Evolutionary conservation across 2,329 filamentous ascomycete genomes (phyloP).

Genomic region (Atkinsonella hypoxylon): DNA sequence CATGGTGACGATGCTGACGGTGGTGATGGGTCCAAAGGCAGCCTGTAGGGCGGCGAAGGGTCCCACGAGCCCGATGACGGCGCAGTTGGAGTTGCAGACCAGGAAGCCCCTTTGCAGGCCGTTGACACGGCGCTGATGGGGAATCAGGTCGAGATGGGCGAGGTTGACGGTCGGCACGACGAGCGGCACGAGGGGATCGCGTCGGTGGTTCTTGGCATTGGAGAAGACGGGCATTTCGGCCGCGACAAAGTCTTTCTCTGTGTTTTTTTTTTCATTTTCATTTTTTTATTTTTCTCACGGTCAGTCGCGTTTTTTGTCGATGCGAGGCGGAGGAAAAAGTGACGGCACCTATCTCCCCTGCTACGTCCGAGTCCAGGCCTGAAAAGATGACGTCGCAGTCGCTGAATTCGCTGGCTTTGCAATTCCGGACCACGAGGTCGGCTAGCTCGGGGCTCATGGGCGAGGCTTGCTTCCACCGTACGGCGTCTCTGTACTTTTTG

Average conservation of each 20-base stretch:
- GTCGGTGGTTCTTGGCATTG: conserved; percentile 95
- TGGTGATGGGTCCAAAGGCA: conserved; percentile 71
- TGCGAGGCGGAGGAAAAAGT: too few relatives aligned
- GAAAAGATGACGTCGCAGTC: conserved; percentile 93
- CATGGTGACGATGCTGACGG: conserved; percentile 73
- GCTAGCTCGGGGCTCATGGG: conserved; percentile 65
- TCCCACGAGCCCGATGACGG: conserved; percentile 90
- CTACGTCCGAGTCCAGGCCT: conserved; percentile 84
- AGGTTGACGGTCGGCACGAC: conserved; percentile 95
- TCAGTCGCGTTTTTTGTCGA: too few relatives aligned
- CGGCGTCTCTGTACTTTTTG: conserved; percentile 90
- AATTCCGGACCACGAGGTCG: conserved; percentile 75
- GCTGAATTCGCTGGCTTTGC: conserved; percentile 66
- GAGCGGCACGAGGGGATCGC: conserved; percentile 78
- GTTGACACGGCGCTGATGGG: conserved; percentile 69
- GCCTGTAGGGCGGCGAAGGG: conserved; percentile 84
- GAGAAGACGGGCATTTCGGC: conserved; percentile 88
- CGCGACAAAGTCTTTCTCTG: conserved; percentile 83
- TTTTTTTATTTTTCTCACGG: neutral
- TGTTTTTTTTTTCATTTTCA: neutral
- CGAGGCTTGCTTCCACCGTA: conserved; percentile 83
- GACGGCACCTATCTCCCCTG: conserved; percentile 55
- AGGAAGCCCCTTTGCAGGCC: conserved; percentile 74
- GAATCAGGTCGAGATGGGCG: conserved; percentile 72
- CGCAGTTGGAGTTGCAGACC: conserved; percentile 97